A percentile compares a stretch with the other conserved stretches of the same genome.
Conservation (phyloP, 495 filamentous ascomycete species). For the Xylaria castorea region DNA sequence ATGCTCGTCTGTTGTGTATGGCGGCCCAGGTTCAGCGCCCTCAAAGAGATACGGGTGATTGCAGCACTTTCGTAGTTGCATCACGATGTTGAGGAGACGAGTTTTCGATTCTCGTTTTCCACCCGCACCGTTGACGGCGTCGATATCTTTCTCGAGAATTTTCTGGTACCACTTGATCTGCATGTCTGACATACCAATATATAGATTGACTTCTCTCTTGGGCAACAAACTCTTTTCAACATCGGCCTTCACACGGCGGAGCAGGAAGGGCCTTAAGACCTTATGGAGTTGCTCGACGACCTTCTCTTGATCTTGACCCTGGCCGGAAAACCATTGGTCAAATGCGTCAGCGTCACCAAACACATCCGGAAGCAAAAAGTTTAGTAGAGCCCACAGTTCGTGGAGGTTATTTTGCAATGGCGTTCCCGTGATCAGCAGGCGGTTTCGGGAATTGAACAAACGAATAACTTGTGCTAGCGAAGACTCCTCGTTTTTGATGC, state of each 20-base stretch:
- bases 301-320: constrained; percentile 87
- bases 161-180: constrained; percentile 99
- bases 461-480: constrained; percentile 97
- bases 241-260: constrained; percentile 96
- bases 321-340: constrained; percentile 94
- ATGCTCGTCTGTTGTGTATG: constrained; percentile 98
- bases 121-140: constrained; percentile 95
- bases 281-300: constrained; percentile 98
- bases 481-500: constrained; percentile 99
- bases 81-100: constrained; percentile 97
- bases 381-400: constrained; percentile 98
- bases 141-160: constrained; percentile 98
- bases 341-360: constrained; percentile 98
- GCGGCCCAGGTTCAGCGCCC: constrained; percentile 94
- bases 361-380: constrained; percentile 96
- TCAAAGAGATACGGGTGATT: constrained; percentile 99
- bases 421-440: constrained; percentile 95
- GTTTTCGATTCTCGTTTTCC: constrained; percentile 99
- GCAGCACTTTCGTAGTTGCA: constrained; percentile 99
- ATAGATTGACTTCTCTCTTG: constrained; percentile 97
- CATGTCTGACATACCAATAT: constrained; percentile 99
- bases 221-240: constrained; percentile 98
- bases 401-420: constrained; percentile 98
- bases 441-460: constrained; percentile 94
- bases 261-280: constrained; percentile 89